These are phyloP conservation scores for Wallacemonas rigidus DNA, from an alignment of 208 protist species.

Conservation along the genomic window DNA sequence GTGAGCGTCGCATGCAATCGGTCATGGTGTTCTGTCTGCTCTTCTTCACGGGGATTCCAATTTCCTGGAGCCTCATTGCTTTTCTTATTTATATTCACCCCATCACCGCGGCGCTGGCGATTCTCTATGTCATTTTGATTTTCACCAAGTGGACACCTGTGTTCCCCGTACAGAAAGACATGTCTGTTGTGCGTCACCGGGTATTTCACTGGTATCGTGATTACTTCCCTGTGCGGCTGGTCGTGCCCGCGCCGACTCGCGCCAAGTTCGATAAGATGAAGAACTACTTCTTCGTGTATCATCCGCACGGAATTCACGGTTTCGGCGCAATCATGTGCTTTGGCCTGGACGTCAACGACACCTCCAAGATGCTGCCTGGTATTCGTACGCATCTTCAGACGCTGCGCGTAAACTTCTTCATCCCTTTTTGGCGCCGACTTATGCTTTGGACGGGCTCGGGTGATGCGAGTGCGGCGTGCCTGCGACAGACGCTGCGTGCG, in stretches of 20 bases:
- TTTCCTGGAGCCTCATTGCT: conserved; percentile 48
- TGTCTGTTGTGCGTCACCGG: conserved; percentile 23
- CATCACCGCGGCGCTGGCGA: conserved; percentile 55
- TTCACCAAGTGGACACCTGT: conserved; percentile 52
- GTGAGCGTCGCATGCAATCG: conserved; percentile 52
- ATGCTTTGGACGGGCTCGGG: conserved; percentile 59
- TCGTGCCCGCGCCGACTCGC: conserved; percentile 52
- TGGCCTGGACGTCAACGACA: conserved; percentile 48
- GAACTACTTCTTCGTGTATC: conserved; percentile 90
- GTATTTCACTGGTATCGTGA: conserved; percentile 73
- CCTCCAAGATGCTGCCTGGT: conserved; percentile 53
- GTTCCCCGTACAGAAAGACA: conserved; percentile 41
- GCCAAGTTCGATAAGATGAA: conserved; percentile 40
- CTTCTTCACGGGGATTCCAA: conserved; percentile 77
- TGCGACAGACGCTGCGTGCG: conserved; percentile 66
- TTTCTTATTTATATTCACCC: conserved; percentile 39
- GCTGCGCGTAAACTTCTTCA: conserved; percentile 81
- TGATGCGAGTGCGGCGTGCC: conserved; percentile 77
- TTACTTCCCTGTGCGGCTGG: conserved; percentile 86
- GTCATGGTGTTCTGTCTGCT: conserved; percentile 44
- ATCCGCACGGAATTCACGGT: conserved; percentile 89
- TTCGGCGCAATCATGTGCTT: conserved; percentile 89
- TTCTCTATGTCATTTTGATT: conserved; percentile 73
- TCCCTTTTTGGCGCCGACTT: conserved; percentile 89
- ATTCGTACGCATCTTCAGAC: conserved; percentile 81